These are phyloP conservation scores for Coemansia biformis DNA, from an alignment of 192 early-diverging fungal genomes.

Conservation along the genomic window DNA sequence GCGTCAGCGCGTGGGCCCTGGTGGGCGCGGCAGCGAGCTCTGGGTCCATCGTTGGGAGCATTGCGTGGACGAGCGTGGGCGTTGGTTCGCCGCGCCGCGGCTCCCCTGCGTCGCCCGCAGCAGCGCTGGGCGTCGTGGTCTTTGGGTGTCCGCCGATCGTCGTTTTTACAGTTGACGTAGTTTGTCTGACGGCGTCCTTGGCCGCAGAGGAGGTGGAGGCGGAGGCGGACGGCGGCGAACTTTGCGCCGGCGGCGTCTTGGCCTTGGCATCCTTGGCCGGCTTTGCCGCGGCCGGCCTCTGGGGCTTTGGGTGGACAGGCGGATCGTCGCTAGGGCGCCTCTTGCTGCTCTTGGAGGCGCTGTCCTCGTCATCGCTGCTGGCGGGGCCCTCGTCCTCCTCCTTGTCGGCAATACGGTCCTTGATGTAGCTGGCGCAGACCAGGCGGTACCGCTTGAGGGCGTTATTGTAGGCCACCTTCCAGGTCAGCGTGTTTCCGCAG, in stretches of 20 bases:
- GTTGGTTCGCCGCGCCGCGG: too few species aligned
- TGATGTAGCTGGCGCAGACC: slow-evolving; percentile 44
- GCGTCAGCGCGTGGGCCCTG: not conserved
- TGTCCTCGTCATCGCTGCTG: slow-evolving; percentile 1
- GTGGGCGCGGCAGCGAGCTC: slow-evolving; percentile 27
- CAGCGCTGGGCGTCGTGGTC: too few species aligned
- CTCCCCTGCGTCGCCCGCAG: too few species aligned
- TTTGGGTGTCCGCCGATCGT: not conserved
- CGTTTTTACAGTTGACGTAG: not conserved
- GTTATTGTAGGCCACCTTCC: slow-evolving; percentile 43
- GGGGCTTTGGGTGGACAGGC: too few species aligned
- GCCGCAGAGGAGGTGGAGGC: not conserved
- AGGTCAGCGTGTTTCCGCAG: slow-evolving; percentile 47
- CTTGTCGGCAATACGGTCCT: slow-evolving; percentile 39
- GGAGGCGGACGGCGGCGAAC: slow-evolving; percentile 1
- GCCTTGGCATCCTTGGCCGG: not conserved
- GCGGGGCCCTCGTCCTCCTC: slow-evolving; percentile 25
- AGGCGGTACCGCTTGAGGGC: slow-evolving; percentile 45
- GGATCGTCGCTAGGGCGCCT: too few species aligned
- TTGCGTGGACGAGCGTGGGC: slow-evolving; percentile 7
- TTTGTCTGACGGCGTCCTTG: not conserved
- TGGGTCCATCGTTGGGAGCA: slow-evolving; percentile 47
- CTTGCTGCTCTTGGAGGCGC: too few species aligned
- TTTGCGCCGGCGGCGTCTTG: slow-evolving; percentile 9
- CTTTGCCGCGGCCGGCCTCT: not conserved